Base-by-base conservation (phyloP, 192 early-diverging fungal genomes). In the Glomus cerebriforme region DNA sequence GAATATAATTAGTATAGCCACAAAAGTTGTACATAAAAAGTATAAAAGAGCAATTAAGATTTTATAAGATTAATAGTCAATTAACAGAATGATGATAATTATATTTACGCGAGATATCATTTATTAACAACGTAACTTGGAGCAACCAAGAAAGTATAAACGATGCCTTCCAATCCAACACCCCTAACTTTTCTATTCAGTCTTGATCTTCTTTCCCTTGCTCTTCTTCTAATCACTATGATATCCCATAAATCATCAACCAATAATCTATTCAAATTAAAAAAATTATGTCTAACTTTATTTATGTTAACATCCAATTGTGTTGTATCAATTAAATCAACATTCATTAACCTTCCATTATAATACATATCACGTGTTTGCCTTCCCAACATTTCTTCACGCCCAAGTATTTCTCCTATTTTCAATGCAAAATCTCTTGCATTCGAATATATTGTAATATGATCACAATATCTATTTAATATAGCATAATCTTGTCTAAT, bases 41-140 rank as follows among this genome's bases (percentile, higher is more conserved):
- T n/a, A n/a, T n/a, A n/a, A n/a, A n/a, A n/a, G n/a, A n/a, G n/a
- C n/a, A n/a, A n/a, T n/a, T n/a, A n/a, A n/a, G n/a, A n/a, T 43
- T 0, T 39, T 39, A 39, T 7, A 39, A 39, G 7, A 8, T 8
- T 8, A 9, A 9, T 39, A 8, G 9, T 39, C 37, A 39, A 9
- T 9, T 8, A 39, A 8, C 37, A 39, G 8, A 37, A 6, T 43
- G 8, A 43, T 43, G 9, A 7, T 54, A 4, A 7, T 12, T 54
- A 0, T 19, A 17, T 54, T 54, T 15, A 5, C 49, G 49, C 49
- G 49, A 65, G 7, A 68, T 68, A 10, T 73, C 19, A 85, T 60
- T 85, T 85, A 60, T 85, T 85, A 12, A 82, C 81, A 4, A 85
- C 84, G 67, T 82, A 85, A 47, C 84, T 85, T n/a, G 84, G 84